These are phyloP conservation scores for Cutaneotrichosporon dermatis DNA, from an alignment of 1,284 basidiomycete genomes.

Conservation along the genomic window DNA sequence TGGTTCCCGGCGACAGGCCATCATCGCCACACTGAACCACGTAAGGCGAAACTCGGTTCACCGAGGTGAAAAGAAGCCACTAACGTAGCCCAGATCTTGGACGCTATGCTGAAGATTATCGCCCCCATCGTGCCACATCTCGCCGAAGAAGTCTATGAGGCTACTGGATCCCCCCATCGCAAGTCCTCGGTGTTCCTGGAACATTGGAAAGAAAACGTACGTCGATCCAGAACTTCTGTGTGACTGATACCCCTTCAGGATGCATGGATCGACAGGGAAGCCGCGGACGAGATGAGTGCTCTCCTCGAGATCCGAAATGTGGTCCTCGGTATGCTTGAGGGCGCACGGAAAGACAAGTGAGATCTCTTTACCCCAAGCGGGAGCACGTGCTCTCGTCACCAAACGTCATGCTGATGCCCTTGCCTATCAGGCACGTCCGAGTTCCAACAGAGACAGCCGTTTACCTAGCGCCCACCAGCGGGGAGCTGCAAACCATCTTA, in stretches of 20 bases:
- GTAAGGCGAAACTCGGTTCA: constrained; percentile 56
- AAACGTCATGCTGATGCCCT: constrained; percentile 1
- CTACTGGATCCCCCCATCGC: not conserved
- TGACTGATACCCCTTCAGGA: not conserved
- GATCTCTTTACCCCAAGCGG: constrained; percentile 1
- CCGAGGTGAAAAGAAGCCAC: constrained; percentile 23
- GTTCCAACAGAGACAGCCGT: constrained; percentile 19
- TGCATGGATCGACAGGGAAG: not conserved
- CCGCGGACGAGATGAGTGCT: constrained; percentile 23
- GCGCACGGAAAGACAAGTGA: constrained; percentile 35
- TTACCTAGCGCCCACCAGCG: constrained; percentile 4
- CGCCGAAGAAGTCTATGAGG: constrained; percentile 78
- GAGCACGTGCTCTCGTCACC: not conserved
- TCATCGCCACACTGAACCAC: constrained; percentile 68
- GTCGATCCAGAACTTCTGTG: not conserved
- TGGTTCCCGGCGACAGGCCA: constrained; percentile 58
- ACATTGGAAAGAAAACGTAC: constrained; percentile 52
- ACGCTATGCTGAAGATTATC: constrained; percentile 65
- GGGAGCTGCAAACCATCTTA: constrained; percentile 2
- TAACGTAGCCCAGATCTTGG: constrained; percentile 56
- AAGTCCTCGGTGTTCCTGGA: constrained; percentile 56
- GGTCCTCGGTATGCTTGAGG: constrained; percentile 31
- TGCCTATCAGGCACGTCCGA: constrained; percentile 6
- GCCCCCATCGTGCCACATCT: constrained; percentile 88
- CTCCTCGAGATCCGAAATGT: constrained; percentile 25